Conservation (phyloP, 2,329 filamentous ascomycete species). For the Colletotrichum lupini region DNA sequence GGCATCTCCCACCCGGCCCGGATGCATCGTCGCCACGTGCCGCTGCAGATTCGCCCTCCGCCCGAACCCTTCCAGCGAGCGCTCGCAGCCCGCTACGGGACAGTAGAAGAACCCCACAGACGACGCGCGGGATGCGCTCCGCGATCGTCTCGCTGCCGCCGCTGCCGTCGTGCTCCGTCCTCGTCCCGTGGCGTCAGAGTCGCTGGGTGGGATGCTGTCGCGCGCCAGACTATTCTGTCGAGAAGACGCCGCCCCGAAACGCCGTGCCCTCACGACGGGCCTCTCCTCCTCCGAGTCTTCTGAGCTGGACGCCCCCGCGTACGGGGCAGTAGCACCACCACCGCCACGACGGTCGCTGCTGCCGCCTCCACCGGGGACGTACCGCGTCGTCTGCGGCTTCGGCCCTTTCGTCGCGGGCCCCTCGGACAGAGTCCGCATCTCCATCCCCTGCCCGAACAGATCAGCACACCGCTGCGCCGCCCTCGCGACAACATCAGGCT, state of each 20-base stretch:
- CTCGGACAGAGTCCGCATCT: conserved; percentile 66
- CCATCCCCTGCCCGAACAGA: conserved; percentile 80
- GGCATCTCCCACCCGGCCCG: conserved; percentile 49
- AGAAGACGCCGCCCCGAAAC: conserved; percentile 44
- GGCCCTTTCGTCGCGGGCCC: conserved; percentile 36
- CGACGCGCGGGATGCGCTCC: conserved; percentile 45
- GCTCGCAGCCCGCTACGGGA: conserved; percentile 49
- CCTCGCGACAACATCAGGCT: conserved; percentile 71
- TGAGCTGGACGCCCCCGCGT: conserved; percentile 3
- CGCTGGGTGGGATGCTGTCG: conserved; percentile 37
- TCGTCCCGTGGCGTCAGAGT: conserved; percentile 18
- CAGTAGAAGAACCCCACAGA: conserved; percentile 50
- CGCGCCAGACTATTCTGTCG: conserved; percentile 43
- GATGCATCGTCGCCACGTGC: conserved; percentile 52
- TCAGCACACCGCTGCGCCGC: conserved; percentile 79
- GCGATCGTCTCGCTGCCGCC: conserved; percentile 30
- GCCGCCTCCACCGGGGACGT: neutral
- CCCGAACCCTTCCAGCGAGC: conserved; percentile 49
- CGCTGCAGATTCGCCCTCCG: conserved; percentile 49
- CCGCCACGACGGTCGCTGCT: too few species aligned
- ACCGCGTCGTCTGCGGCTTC: conserved; percentile 17
- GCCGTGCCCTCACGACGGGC: conserved; percentile 35
- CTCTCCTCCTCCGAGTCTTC: conserved; percentile 7
- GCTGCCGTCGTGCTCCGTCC: neutral
- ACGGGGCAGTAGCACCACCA: neutral